Evolutionary conservation across 805 yeast species (phyloP), one percentile per base, ranked within the genome.

Genomic region (Monosporozyma aquatica): DNA sequence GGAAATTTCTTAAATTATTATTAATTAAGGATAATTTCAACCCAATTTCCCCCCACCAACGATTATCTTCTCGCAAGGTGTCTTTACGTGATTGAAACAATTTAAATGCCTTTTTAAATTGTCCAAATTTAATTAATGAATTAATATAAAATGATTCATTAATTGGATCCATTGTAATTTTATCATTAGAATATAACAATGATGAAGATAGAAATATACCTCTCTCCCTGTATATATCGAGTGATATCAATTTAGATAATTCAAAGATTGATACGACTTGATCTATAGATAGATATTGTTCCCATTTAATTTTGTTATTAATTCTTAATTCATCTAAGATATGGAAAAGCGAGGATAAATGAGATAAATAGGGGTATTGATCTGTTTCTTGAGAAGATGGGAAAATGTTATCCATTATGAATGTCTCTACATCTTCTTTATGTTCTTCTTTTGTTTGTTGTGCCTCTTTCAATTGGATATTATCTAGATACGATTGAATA

Each of bases 11-110:
- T 5, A 68, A 42, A 25, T 63, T 53, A 13, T 58, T 58, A n/a
- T 54, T 50, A 6, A 61, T 55, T 26, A 75, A 46, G 37, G 66
- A 60, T 5, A 71, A 59, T 44, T 61, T 62, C 43, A 68, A 58
- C n/a, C 78, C 75, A 20, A 69, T 43, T 40, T 75, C 80, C 44
- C 61, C 58, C 80, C 80, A 75, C 66, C 76, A 75, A 42, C 76
- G 54, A n/a, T n/a, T n/a, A n/a, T n/a, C n/a, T 44, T 72, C 67
- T 24, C 68, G 66, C 5, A 61, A 52, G 25, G 67, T 67, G 2
- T 47, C 54, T 37, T 58, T 52, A 42, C 68, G 58, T 1, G 67
- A 52, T 14, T 54, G 47, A 47, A 68, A 69, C 15, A 74, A 54
- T 7, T 56, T 46, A 6, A 54, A 53, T 0, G 78, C 78, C 28